Base-by-base conservation (phyloP, 352 stramenopile species). In the Phytophthora syringae region DNA sequence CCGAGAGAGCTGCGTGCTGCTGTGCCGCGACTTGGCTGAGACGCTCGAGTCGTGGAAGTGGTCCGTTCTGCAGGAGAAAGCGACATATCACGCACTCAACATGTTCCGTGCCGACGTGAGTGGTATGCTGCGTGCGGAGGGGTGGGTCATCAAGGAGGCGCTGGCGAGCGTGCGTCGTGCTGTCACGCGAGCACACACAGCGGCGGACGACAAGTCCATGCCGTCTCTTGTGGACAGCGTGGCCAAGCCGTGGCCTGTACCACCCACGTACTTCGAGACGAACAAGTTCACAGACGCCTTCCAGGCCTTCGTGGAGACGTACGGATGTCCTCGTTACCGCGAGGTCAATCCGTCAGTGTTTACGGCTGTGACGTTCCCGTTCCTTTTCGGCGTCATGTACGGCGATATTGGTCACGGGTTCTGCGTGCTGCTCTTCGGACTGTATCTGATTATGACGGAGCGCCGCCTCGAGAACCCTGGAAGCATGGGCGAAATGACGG, bases 361-460 rank as follows among this genome's bases (percentile, higher is more conserved):
- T 74, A 99, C 97, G 21, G 94, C 97, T 12, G 95, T 98, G n/a
- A 99, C 97, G 42, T 99, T 99, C 79, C 98, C 98, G 52, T 99
- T 99, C 78, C 82, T 99, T 18, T 99, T 99, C 69, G 98, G 97
- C 58, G 96, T 99, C 70, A 99, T 99, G 98, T 99, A 99, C 76
- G 98, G 98, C 59, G 98, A 99, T 82, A 98, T 99, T 43, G 98
- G 98, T 16, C 98, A 99, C 72, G 97, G 97, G 27, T 80, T 97
- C 18, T 98, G 97, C 72, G 82, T 99, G 21, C 88, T 98, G 64
- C 80, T 98, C 49, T 93, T 97, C 57, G 97, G 94, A 24, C 54
- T 98, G 36, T 99, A 97, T 79, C 67, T 99, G 52, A 85, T 99
- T 25, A 82, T 94, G 61, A 98, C 97, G 20, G 93, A 99, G 72